Evolutionary conservation across 768 basidiomycete species (phyloP).

Genomic region (Collybia mongolica): DNA sequence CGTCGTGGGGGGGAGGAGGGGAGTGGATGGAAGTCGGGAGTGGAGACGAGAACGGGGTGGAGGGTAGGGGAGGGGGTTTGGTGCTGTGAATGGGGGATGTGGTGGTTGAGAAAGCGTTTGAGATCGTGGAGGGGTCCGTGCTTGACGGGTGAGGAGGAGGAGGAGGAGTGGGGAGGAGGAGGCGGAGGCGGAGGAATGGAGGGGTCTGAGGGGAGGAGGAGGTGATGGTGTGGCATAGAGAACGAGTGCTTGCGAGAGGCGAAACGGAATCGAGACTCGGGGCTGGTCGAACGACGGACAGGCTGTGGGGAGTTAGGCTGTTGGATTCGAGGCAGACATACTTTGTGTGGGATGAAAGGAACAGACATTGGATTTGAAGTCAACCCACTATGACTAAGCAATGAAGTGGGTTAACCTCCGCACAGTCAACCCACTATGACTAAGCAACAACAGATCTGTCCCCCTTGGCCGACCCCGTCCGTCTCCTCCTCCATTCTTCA

Average conservation of each 20-base stretch:
- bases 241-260: neutral
- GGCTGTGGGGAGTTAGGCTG: too few species aligned
- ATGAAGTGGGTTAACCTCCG: too few species aligned
- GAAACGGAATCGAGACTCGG: neutral
- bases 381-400: too few species aligned
- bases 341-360: too few species aligned
- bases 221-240: neutral
- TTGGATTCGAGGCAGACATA: too few species aligned
- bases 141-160: slow-evolving; percentile 29
- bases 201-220: neutral
- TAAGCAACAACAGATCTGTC: too few species aligned
- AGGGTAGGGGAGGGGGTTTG: slow-evolving; percentile 25
- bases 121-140: slow-evolving; percentile 87
- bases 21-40: neutral
- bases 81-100: slow-evolving; percentile 60
- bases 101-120: slow-evolving; percentile 92
- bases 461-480: too few species aligned
- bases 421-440: too few species aligned
- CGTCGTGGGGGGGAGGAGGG: slow-evolving; percentile 18
- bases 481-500: too few species aligned
- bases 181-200: slow-evolving; percentile 1
- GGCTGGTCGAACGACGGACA: neutral
- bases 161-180: slow-evolving; percentile 17
- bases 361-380: too few species aligned
- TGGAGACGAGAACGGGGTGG: slow-evolving; percentile 15